phyloP scores from a whole-genome alignment of 2,329 filamentous ascomycete genomes.

The Xylariaceae sp. region DNA sequence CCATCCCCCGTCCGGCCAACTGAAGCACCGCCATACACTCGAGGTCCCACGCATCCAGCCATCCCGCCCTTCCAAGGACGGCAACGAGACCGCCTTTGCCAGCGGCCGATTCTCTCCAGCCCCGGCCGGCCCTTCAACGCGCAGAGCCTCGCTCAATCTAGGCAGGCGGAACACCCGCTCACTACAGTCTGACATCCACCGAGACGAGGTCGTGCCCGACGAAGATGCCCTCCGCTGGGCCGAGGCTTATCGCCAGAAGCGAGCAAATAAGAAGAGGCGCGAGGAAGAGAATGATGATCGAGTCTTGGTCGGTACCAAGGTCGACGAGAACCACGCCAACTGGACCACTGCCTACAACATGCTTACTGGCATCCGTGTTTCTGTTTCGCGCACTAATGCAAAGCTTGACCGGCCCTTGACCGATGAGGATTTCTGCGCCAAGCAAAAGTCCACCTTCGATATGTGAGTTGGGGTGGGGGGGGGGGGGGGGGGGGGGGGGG shows the following conservation, averaged over 20 bases:
- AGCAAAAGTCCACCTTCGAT: constrained; percentile 98
- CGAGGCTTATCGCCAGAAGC: constrained; percentile 86
- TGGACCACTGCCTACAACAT: constrained; percentile 99
- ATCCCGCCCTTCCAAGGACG: constrained; percentile 69
- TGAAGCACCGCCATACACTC: constrained; percentile 82
- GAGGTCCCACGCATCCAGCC: constrained; percentile 72
- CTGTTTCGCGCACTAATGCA: constrained; percentile 91
- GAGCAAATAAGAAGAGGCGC: constrained; percentile 80
- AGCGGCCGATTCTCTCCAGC: constrained; percentile 80
- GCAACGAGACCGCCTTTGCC: constrained; percentile 60
- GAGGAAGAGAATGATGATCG: constrained; percentile 91
- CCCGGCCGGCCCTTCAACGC: constrained; percentile 52
- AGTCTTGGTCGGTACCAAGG: constrained; percentile 93
- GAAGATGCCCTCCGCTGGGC: constrained; percentile 91
- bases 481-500: too few species aligned
- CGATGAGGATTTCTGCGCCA: constrained; percentile 86
- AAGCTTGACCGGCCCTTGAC: constrained; percentile 90
- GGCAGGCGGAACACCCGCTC: constrained; percentile 78
- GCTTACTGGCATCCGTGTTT: constrained; percentile 97
- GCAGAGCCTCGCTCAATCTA: constrained; percentile 79
- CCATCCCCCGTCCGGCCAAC: constrained; percentile 49
- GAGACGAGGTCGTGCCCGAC: constrained; percentile 80
- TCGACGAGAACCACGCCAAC: constrained; percentile 94
- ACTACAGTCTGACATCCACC: constrained; percentile 75
- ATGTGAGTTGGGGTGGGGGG: too few species aligned